These are phyloP conservation scores for Malus sieversii DNA, from an alignment of 306 rosid genomes.

Conservation along the genomic window DNA sequence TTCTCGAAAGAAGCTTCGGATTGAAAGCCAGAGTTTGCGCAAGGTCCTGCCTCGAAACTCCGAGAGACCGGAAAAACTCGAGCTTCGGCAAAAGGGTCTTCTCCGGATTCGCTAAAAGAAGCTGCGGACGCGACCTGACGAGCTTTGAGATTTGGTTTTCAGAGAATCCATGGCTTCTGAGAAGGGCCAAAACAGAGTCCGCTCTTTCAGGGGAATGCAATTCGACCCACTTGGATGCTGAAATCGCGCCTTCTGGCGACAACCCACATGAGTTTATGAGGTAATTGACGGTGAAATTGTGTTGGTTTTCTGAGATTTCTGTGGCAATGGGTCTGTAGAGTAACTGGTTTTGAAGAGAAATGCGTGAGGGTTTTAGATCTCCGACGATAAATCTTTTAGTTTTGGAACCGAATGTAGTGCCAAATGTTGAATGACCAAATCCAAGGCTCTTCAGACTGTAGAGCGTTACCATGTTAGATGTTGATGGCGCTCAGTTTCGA, in stretches of 20 bases:
- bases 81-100: conserved; percentile 33
- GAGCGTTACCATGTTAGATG: background rate
- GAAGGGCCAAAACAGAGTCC: conserved; percentile 3
- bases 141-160: conserved; percentile 6
- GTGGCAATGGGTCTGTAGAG: background rate
- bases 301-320: background rate
- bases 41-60: conserved; percentile 19
- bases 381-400: background rate
- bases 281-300: conserved; percentile 13
- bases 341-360: background rate
- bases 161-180: conserved; percentile 21
- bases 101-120: conserved; percentile 18
- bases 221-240: background rate
- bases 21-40: background rate
- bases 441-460: background rate
- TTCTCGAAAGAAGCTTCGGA: background rate
- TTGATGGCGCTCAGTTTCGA: too few species aligned
- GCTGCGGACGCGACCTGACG: background rate
- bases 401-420: background rate
- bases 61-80: conserved; percentile 24
- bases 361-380: background rate
- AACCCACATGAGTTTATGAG: conserved; percentile 25
- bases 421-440: background rate
- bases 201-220: background rate
- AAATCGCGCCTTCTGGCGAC: conserved; percentile 6